Evolutionary conservation across 179 eudicot species (phyloP).

Genomic region (Camellia oleifera): DNA sequence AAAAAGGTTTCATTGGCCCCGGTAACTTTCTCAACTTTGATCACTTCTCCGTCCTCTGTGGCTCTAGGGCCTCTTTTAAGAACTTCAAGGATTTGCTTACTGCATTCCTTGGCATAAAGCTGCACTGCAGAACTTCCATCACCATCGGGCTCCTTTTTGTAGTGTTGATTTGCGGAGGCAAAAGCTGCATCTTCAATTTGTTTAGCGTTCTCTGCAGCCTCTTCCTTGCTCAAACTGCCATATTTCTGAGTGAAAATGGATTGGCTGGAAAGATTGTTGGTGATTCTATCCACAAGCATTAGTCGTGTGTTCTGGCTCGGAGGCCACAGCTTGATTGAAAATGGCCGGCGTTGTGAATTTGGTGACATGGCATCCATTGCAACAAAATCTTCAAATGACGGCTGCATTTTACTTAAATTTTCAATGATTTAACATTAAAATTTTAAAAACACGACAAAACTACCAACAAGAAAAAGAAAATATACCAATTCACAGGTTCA

Average conservation of each 20-base stretch:
- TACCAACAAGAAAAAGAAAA: background rate
- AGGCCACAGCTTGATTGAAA: constrained; percentile 62
- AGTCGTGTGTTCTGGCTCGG: constrained; percentile 47
- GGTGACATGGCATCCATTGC: constrained; percentile 34
- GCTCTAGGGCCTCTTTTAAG: constrained; percentile 45
- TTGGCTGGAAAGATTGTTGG: constrained; percentile 46
- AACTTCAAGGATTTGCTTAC: constrained; percentile 51
- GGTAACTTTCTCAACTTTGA: constrained; percentile 24
- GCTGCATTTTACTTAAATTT: background rate
- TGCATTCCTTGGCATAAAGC: constrained; percentile 56
- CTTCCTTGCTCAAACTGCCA: constrained; percentile 47
- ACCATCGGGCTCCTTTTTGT: constrained; percentile 46
- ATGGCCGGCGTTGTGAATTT: constrained; percentile 20
- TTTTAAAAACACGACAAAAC: background rate
- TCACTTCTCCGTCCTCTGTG: constrained; percentile 24
- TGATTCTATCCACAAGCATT: constrained; percentile 53
- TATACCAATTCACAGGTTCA: background rate
- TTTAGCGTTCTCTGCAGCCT: constrained; percentile 52
- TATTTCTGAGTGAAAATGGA: constrained; percentile 54
- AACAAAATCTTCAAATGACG: constrained; percentile 1
- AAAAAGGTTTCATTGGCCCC: constrained; percentile 31
- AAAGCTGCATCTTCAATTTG: constrained; percentile 47
- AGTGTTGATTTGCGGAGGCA: constrained; percentile 42
- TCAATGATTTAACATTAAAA: background rate
- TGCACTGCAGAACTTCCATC: constrained; percentile 65